Conservation (phyloP, 768 basidiomycete genomes). For the Stropharia rugosoannulata region DNA sequence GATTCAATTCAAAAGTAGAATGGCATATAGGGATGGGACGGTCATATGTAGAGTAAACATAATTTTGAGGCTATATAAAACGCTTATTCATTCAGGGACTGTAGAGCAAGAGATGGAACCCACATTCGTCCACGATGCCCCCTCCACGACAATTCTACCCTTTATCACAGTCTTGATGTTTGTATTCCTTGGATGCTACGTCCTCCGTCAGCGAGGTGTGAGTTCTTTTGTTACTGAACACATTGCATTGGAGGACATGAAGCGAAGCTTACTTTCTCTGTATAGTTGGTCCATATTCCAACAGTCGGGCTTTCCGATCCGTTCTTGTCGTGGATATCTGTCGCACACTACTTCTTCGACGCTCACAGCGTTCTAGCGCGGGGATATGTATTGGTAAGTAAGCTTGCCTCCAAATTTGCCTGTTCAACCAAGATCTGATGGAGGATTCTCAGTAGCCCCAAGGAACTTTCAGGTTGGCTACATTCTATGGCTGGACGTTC, state of each 20-base stretch:
- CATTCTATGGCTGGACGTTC: conserved; percentile 28
- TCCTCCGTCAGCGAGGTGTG: background rate
- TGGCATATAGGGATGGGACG: too few relatives aligned
- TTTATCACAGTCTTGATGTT: too few relatives aligned
- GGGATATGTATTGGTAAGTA: background rate
- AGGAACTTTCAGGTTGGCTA: conserved; percentile 3
- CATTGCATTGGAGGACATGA: background rate
- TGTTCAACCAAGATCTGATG: too few relatives aligned
- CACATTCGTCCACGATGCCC: too few relatives aligned
- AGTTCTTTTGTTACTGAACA: background rate
- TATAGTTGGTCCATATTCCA: background rate
- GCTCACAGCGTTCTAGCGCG: background rate
- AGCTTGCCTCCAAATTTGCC: background rate
- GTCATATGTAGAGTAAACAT: too few relatives aligned
- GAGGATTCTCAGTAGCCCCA: background rate
- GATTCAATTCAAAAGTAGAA: too few relatives aligned
- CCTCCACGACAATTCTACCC: too few relatives aligned
- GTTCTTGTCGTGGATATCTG: background rate
- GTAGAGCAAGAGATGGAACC: too few relatives aligned
- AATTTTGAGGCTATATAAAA: too few relatives aligned
- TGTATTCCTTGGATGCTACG: background rate
- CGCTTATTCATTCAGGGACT: too few relatives aligned
- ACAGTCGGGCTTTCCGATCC: background rate
- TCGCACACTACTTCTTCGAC: background rate
- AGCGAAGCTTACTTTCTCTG: background rate